Evolutionary conservation across 2,329 filamentous ascomycete species (phyloP), one percentile per base, ranked within the genome.

Genomic region (Lachnellula hyalina): DNA sequence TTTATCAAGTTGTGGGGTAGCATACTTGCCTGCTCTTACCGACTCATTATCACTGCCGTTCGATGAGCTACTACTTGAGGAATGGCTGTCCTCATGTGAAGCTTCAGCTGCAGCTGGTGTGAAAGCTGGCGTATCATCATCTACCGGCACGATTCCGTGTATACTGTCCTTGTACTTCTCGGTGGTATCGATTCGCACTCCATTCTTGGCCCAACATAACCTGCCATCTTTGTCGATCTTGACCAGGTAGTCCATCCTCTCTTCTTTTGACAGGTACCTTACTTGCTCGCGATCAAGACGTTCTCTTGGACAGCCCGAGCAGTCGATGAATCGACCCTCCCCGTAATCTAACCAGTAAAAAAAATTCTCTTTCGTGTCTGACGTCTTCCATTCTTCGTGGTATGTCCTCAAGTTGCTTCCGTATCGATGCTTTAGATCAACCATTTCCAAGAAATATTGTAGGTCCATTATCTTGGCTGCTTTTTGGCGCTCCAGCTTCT

Each of bases 331-430:
- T 62, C 76, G 83, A 0, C 92, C 92, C 48, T 86, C 85, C 5
- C 92, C 92, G 55, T 87, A 78, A 68, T 96, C 92, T 1, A 96
- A 77, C 91, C 92, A 96, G 72, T 91, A 93, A 70, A 96, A 96
- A 77, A 92, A 96, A 67, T 94, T 96, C 68, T 96, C 87, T 4
- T 84, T 81, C 0, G 90, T 93, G 28, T 88, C 77, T 1, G 83
- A 76, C 57, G 80, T 82, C 70, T 90, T 90, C 92, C 92, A 96
- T 61, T 88, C 83, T 56, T 84, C 82, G 66, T 96, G 92, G 64
- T 96, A 96, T 34, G 82, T 80, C 34, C 88, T 79, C 49, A 96
- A 72, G 62, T 94, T 95, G 52, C 85, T 87, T 4, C 91, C 92
- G 66, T 96, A 95, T 4, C 91, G 83, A 68, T 96, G 91, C 70